These are phyloP conservation scores for Tulasnella sp. DNA, from an alignment of 768 basidiomycete genomes.

Conservation along the genomic window DNA sequence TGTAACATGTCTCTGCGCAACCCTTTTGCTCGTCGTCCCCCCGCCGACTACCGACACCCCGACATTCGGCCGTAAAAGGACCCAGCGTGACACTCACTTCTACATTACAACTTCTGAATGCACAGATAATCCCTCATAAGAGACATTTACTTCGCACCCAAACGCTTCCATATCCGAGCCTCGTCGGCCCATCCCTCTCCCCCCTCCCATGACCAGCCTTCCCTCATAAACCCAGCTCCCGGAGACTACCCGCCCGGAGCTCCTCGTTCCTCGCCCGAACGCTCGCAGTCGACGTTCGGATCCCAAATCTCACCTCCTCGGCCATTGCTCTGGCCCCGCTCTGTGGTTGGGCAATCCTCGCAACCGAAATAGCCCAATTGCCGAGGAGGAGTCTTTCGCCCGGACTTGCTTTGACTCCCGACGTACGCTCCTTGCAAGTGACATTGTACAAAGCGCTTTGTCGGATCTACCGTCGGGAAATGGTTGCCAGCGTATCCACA, in stretches of 20 bases:
- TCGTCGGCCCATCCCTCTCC: neutral
- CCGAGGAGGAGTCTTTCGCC: neutral
- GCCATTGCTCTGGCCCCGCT: neutral
- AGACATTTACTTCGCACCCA: neutral
- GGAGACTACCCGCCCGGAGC: conserved; percentile 10
- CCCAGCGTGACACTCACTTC: neutral
- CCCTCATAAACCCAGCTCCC: conserved; percentile 3
- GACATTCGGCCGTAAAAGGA: neutral
- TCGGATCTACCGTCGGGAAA: neutral
- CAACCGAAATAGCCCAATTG: neutral
- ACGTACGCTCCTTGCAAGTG: neutral
- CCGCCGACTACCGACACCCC: neutral
- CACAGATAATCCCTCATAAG: neutral
- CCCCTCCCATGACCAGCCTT: conserved; percentile 7
- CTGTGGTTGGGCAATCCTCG: no score
- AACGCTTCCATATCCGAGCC: neutral
- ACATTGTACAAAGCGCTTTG: neutral
- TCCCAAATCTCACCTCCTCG: neutral
- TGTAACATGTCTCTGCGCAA: no score
- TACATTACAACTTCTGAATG: neutral
- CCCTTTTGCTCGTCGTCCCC: neutral
- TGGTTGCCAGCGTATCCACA: neutral
- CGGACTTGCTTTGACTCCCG: neutral
- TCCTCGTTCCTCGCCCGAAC: neutral
- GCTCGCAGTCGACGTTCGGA: neutral